Evolutionary conservation across 1,139 yeast genomes (phyloP), one percentile per base, ranked within the genome.

Genomic region (Scheffersomyces segobiensis): DNA sequence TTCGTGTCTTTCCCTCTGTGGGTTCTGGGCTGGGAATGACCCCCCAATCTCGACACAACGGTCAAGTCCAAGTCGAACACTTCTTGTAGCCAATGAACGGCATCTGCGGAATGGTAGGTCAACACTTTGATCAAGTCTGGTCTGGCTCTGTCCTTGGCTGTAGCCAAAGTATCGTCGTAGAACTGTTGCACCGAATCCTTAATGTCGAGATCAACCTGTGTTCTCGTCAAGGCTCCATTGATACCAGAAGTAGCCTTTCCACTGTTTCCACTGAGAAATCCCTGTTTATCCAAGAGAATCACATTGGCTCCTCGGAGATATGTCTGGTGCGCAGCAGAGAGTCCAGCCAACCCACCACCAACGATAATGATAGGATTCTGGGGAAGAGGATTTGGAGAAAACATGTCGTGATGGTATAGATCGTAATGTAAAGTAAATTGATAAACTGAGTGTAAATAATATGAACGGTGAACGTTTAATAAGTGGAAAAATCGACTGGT

Each of bases 201-300:
- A 51, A 88, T 81, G 5, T 77, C 70, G 50, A 81, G 72, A 26
- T 75, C 67, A 22, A 79, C 74, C 68, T 91, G 95, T 0, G 92
- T 83, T 20, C 83, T 69, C 0, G 96, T 87, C 48, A 81, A 76
- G 0, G 91, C 87, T 20, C 95, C 97, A 70, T 89, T 90, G 65
- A 91, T 90, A 24, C 97, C 96, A 21, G 91, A 86, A 0, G 93
- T 88, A 1, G 96, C 96, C 70, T 89, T 88, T 32, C 90, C 87
- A 49, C 93, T 87, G 68, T 89, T 90, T 4, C 96, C 96, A 58
- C 93, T 91, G 50, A 88, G 76, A 63, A 84, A 84, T 17, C 85
- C 81, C 56, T 84, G 85, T 65, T 88, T 88, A 62, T 89, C 93
- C 21, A 89, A 66, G 19, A 89, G 67, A 0, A 88, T 71, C 18